Base-by-base conservation (phyloP, 2,329 filamentous ascomycete genomes). In the Aspergillus jensenii region DNA sequence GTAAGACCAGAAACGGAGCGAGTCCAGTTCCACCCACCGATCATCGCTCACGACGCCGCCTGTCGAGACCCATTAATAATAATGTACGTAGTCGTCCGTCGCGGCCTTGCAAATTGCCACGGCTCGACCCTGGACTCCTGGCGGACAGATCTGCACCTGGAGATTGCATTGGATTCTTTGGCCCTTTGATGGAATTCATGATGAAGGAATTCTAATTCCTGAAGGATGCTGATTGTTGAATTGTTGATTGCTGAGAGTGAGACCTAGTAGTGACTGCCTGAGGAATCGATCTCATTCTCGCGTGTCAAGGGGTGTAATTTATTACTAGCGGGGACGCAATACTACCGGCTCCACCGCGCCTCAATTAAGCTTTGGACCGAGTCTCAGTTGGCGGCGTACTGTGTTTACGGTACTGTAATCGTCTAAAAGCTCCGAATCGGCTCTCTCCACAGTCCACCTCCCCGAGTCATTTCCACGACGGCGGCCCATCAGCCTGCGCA, bases 301-400 rank as follows among this genome's bases (percentile, higher is more conserved):
- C 31, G 46, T 50, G 35, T 25, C 19, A 49, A 49, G 17, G 35
- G 35, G 12, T 9, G 35, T 37, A 37, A 37, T 37, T 14, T 37
- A 37, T 19, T 39, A 43, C 45, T 44, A 55, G 51, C 37, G 15
- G 40, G 48, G 52, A 46, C 17, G 4, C 44, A 31, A 31, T 31
- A 31, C 44, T 31, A 31, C 44, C 9, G 14, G 55, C 58, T 52
- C 59, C 56, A 59, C 56, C 59, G 56, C 48, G 59, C 56, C 60
- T 64, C 59, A 61, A 65, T 65, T 67, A 67, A 67, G 65, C 65
- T 67, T 67, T 62, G 57, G 53, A 48, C 60, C 58, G 64, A 58
- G 60, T 62, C 61, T 62, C 63, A 62, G 58, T 35, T 52, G 59
- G 56, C 57, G 49, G 59, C 56, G 59, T 54, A 58, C 58, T 31